phyloP scores from a whole-genome alignment of 768 basidiomycete genomes.

The Hericium coralloides region DNA sequence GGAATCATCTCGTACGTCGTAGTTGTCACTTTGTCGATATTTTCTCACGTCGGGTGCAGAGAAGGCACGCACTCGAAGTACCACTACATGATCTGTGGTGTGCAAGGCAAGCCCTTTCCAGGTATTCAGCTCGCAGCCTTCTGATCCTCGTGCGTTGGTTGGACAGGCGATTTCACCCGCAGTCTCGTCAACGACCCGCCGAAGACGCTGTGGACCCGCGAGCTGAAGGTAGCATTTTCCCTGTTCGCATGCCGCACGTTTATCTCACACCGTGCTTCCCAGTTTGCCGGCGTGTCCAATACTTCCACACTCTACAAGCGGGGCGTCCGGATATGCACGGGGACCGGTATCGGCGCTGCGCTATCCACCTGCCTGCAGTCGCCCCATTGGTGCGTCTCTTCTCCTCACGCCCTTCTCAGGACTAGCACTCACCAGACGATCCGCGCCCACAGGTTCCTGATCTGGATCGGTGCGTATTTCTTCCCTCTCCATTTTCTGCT shows the following conservation, averaged over 20 bases:
- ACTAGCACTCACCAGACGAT: neutral
- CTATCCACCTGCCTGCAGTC: slow-evolving; percentile 35
- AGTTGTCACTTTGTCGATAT: neutral
- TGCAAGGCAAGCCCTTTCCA: slow-evolving; percentile 22
- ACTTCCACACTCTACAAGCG: slow-evolving; percentile 34
- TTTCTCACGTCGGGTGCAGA: slow-evolving; percentile 15
- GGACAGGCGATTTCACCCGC: slow-evolving; percentile 30
- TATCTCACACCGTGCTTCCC: neutral
- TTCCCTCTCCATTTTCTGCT: neutral
- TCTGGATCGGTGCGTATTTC: slow-evolving; percentile 27
- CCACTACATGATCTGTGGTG: slow-evolving; percentile 36
- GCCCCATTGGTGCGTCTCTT: slow-evolving; percentile 25
- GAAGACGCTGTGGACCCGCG: slow-evolving; percentile 32
- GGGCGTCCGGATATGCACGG: slow-evolving; percentile 37
- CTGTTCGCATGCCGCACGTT: neutral
- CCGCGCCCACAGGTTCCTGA: slow-evolving; percentile 23
- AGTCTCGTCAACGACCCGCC: slow-evolving; percentile 33
- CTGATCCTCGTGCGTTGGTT: no score
- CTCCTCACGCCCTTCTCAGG: neutral
- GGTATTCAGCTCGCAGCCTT: no score
- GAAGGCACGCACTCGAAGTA: slow-evolving; percentile 32
- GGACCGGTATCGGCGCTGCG: slow-evolving; percentile 36
- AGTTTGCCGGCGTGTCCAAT: slow-evolving; percentile 37
- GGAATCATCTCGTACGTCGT: slow-evolving; percentile 28
- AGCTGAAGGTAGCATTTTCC: slow-evolving; percentile 26